phyloP scores from a whole-genome alignment of 768 basidiomycete genomes.

The Pleurotus giganteus region DNA sequence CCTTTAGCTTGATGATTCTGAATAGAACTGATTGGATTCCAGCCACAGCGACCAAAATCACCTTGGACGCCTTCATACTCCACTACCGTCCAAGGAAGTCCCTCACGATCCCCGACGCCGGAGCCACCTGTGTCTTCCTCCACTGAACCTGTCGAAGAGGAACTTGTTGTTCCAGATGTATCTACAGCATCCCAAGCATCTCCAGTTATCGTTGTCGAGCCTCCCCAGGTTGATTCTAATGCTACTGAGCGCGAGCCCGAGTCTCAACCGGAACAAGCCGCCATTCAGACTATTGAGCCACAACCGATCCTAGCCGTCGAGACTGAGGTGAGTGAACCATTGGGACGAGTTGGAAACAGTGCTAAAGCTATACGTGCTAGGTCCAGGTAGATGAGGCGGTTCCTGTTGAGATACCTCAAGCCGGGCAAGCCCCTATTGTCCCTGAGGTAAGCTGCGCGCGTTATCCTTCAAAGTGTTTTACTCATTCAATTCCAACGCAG shows the following conservation, averaged over 20 bases:
- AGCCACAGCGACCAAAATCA: constrained; percentile 20
- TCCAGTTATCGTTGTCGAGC: not conserved
- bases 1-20: not conserved
- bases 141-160: not conserved
- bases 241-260: not conserved
- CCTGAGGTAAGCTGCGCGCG: not conserved
- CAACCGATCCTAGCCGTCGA: not conserved
- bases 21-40: not conserved
- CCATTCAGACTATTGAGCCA: not conserved
- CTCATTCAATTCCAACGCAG: not conserved
- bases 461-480: not conserved
- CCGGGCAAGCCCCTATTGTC: no score
- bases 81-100: constrained; percentile 29
- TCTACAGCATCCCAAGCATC: no score
- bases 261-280: not conserved
- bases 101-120: constrained; percentile 13
- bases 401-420: not conserved
- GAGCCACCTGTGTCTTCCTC: not conserved
- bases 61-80: constrained; percentile 39
- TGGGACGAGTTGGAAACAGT: not conserved
- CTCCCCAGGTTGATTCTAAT: not conserved
- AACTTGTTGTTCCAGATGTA: not conserved
- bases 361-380: no score
- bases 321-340: not conserved
- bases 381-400: not conserved